Evolutionary conservation across 2,329 filamentous ascomycete genomes (phyloP), one percentile per base, ranked within the genome.

Genomic region (Onygena corvina): DNA sequence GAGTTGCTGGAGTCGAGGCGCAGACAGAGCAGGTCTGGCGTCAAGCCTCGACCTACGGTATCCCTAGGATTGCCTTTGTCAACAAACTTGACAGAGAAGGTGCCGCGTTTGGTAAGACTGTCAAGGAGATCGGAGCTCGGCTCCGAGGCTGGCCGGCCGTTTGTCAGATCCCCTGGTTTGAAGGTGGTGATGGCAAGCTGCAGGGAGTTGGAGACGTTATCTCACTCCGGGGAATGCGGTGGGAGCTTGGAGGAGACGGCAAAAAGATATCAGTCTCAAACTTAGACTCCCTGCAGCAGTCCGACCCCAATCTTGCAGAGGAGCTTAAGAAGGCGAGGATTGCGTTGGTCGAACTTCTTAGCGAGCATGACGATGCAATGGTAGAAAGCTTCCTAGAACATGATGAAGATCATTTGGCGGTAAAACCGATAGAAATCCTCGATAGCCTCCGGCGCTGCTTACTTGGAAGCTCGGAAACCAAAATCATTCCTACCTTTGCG

Each of bases 11-110:
- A 1, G 92, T 98, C 18, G 92, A 98, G 67, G 90, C 92, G 1
- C 92, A 96, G 63, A 96, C 92, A 0, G 92, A 98, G 64, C 83
- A 94, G 58, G 92, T 98, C 2, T 98, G 92, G 92, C 76, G 78
- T 11, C 92, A 94, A 54, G 89, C 92, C 4, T 86, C 84, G 47
- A 80, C 82, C 40, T 94, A 94, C 62, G 75, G 74, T 18, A 94
- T 96, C 34, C 92, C 92, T 0, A 76, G 87, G 27, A 78, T 92
- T 49, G 74, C 88, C 45, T 90, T 82, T 55, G 76, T 92, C 58
- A 93, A 93, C 68, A 93, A 93, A 64, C 76, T 92, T 2, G 86
- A 93, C 62, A 80, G 86, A 33, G 83, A 86, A 54, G 86, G 86
- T 7, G 86, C 86, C 12, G 75, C 79, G 1, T 96, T 96, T 69